phyloP scores from a whole-genome alignment of 208 protist genomes.

The Trypanosoma conorhini region DNA sequence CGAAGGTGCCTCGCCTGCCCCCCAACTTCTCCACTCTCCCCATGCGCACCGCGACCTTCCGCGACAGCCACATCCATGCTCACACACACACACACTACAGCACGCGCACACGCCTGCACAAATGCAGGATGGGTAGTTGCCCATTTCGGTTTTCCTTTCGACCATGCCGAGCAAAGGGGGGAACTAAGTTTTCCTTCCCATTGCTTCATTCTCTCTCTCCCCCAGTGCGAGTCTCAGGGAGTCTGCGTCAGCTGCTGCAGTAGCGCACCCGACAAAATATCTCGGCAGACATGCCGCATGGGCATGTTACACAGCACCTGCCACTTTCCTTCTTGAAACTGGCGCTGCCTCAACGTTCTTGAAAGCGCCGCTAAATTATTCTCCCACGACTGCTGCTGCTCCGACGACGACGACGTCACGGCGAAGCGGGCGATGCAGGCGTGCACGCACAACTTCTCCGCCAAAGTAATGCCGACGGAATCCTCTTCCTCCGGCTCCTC shows the following conservation, averaged over 20 bases:
- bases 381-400: conserved; percentile 14
- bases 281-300: conserved; percentile 21
- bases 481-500: conserved; percentile 22
- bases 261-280: conserved; percentile 19
- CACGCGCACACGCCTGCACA: neutral
- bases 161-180: neutral
- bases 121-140: neutral
- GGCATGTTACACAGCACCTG: conserved; percentile 17
- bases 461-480: conserved; percentile 21
- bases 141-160: neutral
- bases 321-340: conserved; percentile 32
- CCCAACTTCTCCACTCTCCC: neutral
- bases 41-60: neutral
- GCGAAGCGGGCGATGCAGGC: conserved; percentile 18
- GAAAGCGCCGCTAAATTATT: conserved; percentile 2
- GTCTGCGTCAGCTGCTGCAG: conserved; percentile 9
- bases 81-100: too few relatives aligned
- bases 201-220: neutral
- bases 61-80: neutral
- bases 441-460: conserved; percentile 27
- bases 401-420: neutral
- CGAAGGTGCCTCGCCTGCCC: neutral
- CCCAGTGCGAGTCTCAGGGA: neutral
- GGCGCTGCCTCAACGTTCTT: conserved; percentile 11
- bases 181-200: neutral